Evolutionary conservation across 805 yeast genomes (phyloP).

Genomic region (Lachancea dasiensis): DNA sequence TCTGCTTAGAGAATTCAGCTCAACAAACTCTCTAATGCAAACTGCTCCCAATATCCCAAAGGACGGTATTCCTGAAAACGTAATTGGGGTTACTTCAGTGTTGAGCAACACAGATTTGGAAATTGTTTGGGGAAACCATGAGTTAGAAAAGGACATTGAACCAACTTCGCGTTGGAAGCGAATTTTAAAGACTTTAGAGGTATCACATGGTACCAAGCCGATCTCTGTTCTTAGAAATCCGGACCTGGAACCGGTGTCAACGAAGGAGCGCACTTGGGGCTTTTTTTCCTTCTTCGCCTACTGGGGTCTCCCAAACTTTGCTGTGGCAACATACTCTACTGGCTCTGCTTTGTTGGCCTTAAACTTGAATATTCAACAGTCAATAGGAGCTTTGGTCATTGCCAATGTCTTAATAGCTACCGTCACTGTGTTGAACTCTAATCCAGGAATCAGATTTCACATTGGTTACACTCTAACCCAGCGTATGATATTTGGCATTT

Average conservation of each 20-base stretch:
- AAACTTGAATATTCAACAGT: constrained; percentile 26
- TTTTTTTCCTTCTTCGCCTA: constrained; percentile 31
- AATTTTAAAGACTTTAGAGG: constrained; percentile 17
- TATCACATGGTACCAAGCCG: constrained; percentile 25
- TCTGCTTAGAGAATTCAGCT: too few species aligned
- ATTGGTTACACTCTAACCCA: constrained; percentile 36
- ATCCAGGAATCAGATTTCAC: constrained; percentile 30
- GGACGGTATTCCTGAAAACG: constrained; percentile 5
- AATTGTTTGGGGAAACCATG: constrained; percentile 11
- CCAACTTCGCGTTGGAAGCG: constrained; percentile 8
- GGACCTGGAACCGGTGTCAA: constrained; percentile 37
- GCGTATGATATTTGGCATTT: constrained; percentile 35
- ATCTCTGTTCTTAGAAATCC: constrained; percentile 31
- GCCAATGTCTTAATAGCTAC: constrained; percentile 16
- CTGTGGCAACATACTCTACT: constrained; percentile 35
- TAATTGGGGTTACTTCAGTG: constrained; percentile 11
- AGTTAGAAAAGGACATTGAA: constrained; percentile 8
- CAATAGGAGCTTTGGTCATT: constrained; percentile 27
- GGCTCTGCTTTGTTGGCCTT: constrained; percentile 28
- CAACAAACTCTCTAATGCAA: too few species aligned
- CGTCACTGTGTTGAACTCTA: constrained; percentile 22
- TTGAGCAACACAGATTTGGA: constrained; percentile 13
- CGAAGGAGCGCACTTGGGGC: constrained; percentile 34
- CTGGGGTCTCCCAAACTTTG: constrained; percentile 36
- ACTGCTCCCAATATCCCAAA: too few species aligned